Base-by-base conservation (phyloP, 208 protist genomes). In the Trypanosoma scelopori region DNA sequence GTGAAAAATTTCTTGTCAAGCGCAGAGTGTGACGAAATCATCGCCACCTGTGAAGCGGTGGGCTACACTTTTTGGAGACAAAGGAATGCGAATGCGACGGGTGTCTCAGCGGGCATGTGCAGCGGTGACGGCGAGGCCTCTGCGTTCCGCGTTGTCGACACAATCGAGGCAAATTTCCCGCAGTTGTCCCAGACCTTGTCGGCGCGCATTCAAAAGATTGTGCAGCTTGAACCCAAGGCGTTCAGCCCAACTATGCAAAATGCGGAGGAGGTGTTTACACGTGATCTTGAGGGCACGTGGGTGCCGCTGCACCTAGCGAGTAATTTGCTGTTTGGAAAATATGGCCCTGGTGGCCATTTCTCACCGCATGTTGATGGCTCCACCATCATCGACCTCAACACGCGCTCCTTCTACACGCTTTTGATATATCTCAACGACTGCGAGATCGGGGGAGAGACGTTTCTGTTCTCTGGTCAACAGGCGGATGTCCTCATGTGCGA, bases 341-440 rank as follows among this genome's bases (percentile, higher is more conserved):
- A 97, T 74, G 69, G 65, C 32, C 59, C 79, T 3, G 90, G 92
- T 50, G 92, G 90, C 18, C 92, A 97, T 80, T 97, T 97, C 55
- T 90, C 91, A 69, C 92, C 92, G 1, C 92, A 97, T 76, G 79
- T 93, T 27, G 92, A 97, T 73, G 92, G 92, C 23, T 83, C 82
- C 32, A 95, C 84, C 32, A 84, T 94, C 52, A 74, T 89, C 20
- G 90, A 96, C 66, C 69, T 95, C 39, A 94, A 95, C 76, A 91
- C 78, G 3, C 86, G 92, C 18, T 91, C 85, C 62, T 82, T 97
- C 37, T 95, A 93, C 77, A 94, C 92, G 0, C 73, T 96, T 15
- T 78, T 97, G 46, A 79, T 97, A 25, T 97, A 96, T 75, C 78
- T 97, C 28, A 96, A 96, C 68, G 74, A 89, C 68, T 89, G 84